Conservation (phyloP, 345 rosid species). For the Eucalyptus decipiens region DNA sequence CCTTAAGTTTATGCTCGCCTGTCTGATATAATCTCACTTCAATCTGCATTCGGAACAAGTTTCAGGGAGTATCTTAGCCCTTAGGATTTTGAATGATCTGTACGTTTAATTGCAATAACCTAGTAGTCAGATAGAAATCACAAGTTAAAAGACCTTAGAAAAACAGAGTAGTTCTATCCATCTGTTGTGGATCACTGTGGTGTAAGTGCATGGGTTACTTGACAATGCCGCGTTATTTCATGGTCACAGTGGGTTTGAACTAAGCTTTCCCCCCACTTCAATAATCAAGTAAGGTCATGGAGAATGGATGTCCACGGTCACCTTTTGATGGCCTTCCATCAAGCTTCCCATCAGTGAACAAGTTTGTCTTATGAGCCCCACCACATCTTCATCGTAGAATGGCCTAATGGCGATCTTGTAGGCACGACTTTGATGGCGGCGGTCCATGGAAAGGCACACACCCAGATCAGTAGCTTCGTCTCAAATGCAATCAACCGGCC, state of each 20-base stretch:
- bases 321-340: not conserved
- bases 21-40: not conserved
- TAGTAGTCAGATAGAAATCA: not conserved
- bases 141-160: not conserved
- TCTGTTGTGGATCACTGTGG: not conserved
- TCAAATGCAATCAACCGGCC: slow-evolving; percentile 13
- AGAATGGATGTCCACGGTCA: not conserved
- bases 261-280: not conserved
- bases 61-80: not conserved
- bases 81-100: not conserved
- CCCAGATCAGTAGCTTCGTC: slow-evolving; percentile 8
- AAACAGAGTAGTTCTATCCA: not conserved
- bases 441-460: not conserved
- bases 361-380: not conserved
- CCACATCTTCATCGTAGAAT: not conserved
- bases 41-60: not conserved
- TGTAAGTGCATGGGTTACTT: not conserved
- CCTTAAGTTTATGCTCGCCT: not conserved
- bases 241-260: not conserved
- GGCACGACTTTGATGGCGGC: not conserved
- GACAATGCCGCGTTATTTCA: not conserved
- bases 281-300: not conserved
- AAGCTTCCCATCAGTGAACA: not conserved
- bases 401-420: not conserved
- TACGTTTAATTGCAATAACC: not conserved